Percentiles rank a stretch among this genome's conserved stretches.
Evolutionary conservation across 306 rosid genomes (phyloP).

Genomic region (Adenanthera pavonina): DNA sequence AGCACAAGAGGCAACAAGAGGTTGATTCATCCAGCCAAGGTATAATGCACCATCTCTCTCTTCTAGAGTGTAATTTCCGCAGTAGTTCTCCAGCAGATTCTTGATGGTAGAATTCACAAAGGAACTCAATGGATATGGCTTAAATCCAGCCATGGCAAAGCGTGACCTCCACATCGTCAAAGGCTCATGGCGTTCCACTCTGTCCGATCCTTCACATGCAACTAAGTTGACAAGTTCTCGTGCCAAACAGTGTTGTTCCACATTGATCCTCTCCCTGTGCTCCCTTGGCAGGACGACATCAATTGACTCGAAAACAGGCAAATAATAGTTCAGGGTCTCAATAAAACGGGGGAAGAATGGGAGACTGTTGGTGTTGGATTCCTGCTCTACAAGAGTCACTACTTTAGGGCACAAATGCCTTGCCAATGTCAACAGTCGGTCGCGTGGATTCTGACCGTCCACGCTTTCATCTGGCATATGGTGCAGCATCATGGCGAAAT

Average conservation of each 20-base stretch:
- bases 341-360: constrained; percentile 72
- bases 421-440: constrained; percentile 70
- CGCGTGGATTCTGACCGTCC: constrained; percentile 72
- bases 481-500: constrained; percentile 80
- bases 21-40: constrained; percentile 84
- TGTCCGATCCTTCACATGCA: constrained; percentile 89
- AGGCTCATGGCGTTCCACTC: constrained; percentile 90
- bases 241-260: constrained; percentile 96
- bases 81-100: constrained; percentile 70
- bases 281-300: constrained; percentile 83
- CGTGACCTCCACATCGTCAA: constrained; percentile 78
- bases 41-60: constrained; percentile 79
- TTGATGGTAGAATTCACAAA: constrained; percentile 80
- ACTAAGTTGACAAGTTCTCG: constrained; percentile 85
- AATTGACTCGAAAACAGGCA: constrained; percentile 77
- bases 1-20: constrained; percentile 76
- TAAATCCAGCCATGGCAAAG: constrained; percentile 71
- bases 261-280: constrained; percentile 78
- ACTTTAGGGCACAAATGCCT: constrained; percentile 82
- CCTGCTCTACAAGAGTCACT: constrained; percentile 93
- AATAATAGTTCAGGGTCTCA: constrained; percentile 68
- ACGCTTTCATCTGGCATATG: constrained; percentile 91
- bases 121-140: constrained; percentile 77
- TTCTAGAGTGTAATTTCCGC: constrained; percentile 77
- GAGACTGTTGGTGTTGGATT: constrained; percentile 63